These are phyloP conservation scores for Xylaria sp. DNA, from an alignment of 2,329 filamentous ascomycete genomes.

Conservation along the genomic window DNA sequence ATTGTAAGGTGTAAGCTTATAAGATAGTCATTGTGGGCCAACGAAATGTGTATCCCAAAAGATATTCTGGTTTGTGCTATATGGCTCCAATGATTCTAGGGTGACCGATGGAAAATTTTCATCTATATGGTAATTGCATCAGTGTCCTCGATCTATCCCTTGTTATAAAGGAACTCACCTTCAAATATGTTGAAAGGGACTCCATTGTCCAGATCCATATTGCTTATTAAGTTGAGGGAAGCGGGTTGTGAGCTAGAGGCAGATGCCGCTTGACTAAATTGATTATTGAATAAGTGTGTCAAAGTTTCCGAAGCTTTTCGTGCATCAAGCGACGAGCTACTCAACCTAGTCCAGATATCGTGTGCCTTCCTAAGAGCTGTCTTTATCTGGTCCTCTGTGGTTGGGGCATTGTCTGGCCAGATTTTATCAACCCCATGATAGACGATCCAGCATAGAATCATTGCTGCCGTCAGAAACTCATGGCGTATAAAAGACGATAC, in stretches of 20 bases:
- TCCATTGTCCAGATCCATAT: slow-evolving; percentile 12
- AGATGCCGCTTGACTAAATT: background rate
- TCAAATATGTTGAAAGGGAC: slow-evolving; percentile 10
- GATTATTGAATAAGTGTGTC: slow-evolving; percentile 16
- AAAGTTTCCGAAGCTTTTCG: slow-evolving; percentile 19
- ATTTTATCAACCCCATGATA: slow-evolving; percentile 15
- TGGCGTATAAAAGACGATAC: slow-evolving; percentile 9
- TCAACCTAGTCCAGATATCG: slow-evolving; percentile 17
- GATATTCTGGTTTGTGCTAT: background rate
- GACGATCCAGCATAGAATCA: slow-evolving; percentile 25
- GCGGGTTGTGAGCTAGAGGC: background rate
- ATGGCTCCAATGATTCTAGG: slow-evolving; percentile 1
- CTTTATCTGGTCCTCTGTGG: slow-evolving; percentile 11
- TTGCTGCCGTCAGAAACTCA: slow-evolving; percentile 25
- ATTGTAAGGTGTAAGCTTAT: background rate
- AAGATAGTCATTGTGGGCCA: slow-evolving; percentile 2
- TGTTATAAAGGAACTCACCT: background rate
- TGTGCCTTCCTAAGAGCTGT: slow-evolving; percentile 14
- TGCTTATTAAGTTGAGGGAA: background rate
- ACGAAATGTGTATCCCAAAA: slow-evolving; percentile 23
- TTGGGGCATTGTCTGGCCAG: slow-evolving; percentile 13
- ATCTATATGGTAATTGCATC: slow-evolving; percentile 1
- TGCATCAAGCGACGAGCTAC: slow-evolving; percentile 19
- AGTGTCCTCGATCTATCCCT: background rate
- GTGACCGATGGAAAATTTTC: background rate